Evolutionary conservation across 371 early-diverging fungal genomes (phyloP), one percentile per base, ranked within the genome.

Genomic region (Mucor mucedo): DNA sequence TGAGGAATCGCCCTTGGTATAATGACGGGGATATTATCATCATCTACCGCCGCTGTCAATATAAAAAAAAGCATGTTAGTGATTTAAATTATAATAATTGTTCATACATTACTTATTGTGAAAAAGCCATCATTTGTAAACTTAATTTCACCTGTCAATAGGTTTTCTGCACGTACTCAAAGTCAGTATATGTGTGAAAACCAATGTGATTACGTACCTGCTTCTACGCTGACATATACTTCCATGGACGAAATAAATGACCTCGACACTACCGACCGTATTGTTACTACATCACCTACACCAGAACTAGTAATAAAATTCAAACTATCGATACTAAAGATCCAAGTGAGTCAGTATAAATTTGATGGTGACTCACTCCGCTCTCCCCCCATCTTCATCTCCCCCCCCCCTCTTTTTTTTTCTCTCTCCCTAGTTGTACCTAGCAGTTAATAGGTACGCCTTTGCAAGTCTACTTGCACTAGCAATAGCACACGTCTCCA

Each of bases 401-500:
- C 0, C 4, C 49, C 29, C 49, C 49, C 49, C 49, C 49, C 49
- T 29, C 29, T 35, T 38, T 44, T 47, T 16, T 7, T 32, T 30
- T 49, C 33, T 21, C 21, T 21, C 21, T 21, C 21, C 21, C 21
- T 21, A 21, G 21, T 21, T 40, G 63, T 79, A 86, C 88, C 84
- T 85, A 9, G 89, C 89, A 11, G 88, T 85, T 29, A 89, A 69
- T 10, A 87, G 70, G 57, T 80, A 83, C 4, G 82, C 79, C 59
- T 85, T 71, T 0, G 84, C 73, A 41, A 88, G 75, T 28, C 89
- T 79, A 58, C 77, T 78, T 0, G 92, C 92, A 52, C 89, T 85
- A 2, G 88, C 84, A 3, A 86, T 69, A 4, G 88, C 85, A 69
- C 87, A 85, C 5, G 69, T 75, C 67, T 92, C 92, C 89, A 92